A percentile compares a stretch with the other conserved stretches of the same genome.
Evolutionary conservation across 495 filamentous ascomycete genomes (phyloP).

Genomic region (Aspergillus bertholletiae): DNA sequence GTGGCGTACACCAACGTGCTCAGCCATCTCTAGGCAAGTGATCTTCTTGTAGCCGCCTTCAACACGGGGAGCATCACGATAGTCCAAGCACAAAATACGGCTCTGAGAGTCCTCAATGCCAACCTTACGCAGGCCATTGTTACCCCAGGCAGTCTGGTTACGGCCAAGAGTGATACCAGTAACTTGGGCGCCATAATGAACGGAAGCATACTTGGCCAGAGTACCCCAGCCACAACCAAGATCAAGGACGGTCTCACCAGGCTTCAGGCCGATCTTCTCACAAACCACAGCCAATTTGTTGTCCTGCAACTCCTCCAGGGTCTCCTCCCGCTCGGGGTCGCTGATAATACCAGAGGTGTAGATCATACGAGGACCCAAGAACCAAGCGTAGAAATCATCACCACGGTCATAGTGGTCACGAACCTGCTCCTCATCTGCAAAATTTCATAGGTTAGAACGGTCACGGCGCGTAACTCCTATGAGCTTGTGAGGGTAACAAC

Average conservation of each 20-base stretch:
- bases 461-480: not conserved
- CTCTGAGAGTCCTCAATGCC: conserved; percentile 60
- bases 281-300: conserved; percentile 71
- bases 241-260: conserved; percentile 61
- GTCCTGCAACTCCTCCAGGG: conserved; percentile 65
- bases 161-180: conserved; percentile 68
- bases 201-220: conserved; percentile 61
- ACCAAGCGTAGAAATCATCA: conserved; percentile 75
- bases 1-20: conserved; percentile 68
- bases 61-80: conserved; percentile 62
- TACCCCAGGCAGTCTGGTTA: conserved; percentile 72
- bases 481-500: conserved; percentile 1
- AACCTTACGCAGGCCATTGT: conserved; percentile 57
- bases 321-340: conserved; percentile 62
- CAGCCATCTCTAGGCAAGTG: conserved; percentile 76
- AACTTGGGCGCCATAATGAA: conserved; percentile 58
- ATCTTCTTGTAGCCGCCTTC: conserved; percentile 64
- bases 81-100: conserved; percentile 64
- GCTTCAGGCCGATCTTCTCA: conserved; percentile 64
- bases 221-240: conserved; percentile 74
- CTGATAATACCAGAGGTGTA: conserved; percentile 69
- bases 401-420: conserved; percentile 73
- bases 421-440: conserved; percentile 70
- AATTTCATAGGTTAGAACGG: conserved; percentile 8
- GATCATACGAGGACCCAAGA: conserved; percentile 70